Evolutionary conservation across 257 asterid genomes (phyloP).

Genomic region (Mitragyna speciosa): DNA sequence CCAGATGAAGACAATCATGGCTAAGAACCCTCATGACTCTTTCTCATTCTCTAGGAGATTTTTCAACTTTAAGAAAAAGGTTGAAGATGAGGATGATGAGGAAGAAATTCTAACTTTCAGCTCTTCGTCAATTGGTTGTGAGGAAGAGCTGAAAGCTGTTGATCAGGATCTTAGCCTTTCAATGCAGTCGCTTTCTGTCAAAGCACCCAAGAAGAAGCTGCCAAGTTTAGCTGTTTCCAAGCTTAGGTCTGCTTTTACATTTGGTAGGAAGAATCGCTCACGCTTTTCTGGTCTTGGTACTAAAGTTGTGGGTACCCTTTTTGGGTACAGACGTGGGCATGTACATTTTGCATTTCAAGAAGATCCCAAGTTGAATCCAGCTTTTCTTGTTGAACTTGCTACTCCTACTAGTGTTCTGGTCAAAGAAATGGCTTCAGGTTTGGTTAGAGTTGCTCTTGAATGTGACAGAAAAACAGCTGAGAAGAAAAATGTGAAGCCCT

Average conservation of each 20-base stretch:
- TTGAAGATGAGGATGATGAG: slow-evolving; percentile 52
- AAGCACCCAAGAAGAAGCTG: slow-evolving; percentile 46
- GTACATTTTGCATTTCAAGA: slow-evolving; percentile 81
- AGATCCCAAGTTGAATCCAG: slow-evolving; percentile 54
- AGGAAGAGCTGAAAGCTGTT: slow-evolving; percentile 18
- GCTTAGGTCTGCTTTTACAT: slow-evolving; percentile 46
- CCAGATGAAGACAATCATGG: slow-evolving; percentile 67
- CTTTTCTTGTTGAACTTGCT: slow-evolving; percentile 67
- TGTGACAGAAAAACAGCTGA: slow-evolving; percentile 48
- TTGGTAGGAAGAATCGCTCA: slow-evolving; percentile 38
- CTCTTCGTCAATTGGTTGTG: slow-evolving; percentile 30
- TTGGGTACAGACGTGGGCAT: slow-evolving; percentile 81
- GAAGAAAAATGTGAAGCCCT: slow-evolving; percentile 40
- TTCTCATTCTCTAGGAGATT: slow-evolving; percentile 86
- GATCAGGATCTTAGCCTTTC: slow-evolving; percentile 23
- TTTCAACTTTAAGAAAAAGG: slow-evolving; percentile 65
- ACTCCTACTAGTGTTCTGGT: slow-evolving; percentile 70
- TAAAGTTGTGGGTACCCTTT: slow-evolving; percentile 70
- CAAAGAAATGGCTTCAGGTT: slow-evolving; percentile 89
- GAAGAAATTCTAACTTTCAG: slow-evolving; percentile 46
- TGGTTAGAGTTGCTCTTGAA: slow-evolving; percentile 76
- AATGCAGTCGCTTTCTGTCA: slow-evolving; percentile 32
- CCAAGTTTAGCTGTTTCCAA: slow-evolving; percentile 43
- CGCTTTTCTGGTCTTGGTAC: slow-evolving; percentile 49
- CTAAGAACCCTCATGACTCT: slow-evolving; percentile 60